Evolutionary conservation across 495 filamentous ascomycete species (phyloP), one percentile per base, ranked within the genome.

Genomic region (Penicillium lagena): DNA sequence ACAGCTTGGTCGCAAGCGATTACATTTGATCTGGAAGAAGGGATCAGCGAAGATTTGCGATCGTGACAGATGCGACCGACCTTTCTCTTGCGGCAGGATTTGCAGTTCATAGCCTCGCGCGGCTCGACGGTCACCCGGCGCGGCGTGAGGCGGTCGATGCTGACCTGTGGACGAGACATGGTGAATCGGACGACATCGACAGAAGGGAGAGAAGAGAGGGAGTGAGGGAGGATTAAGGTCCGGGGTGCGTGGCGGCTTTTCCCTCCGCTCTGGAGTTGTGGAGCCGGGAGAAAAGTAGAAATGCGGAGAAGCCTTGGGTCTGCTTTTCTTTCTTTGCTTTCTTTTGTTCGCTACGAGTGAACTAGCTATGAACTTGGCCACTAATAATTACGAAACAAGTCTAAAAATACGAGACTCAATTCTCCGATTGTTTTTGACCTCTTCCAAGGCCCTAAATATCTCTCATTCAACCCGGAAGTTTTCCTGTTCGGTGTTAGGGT

Each of bases 91-190:
- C 88, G 81, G 72, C 88, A 94, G 15, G 85, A 89, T 61, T 94
- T 91, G 79, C 88, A 94, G 63, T 94, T 94, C 88, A 94, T 94
- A 13, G 86, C 83, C 69, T 91, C 86, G 51, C 87, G 82, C 15
- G 84, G 86, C 56, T 90, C 86, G 56, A 78, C 79, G 68, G 77
- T 81, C 66, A 79, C 71, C 37, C 85, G 81, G 42, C 87, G 81
- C 29, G 80, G 74, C 33, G 86, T 83, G 51, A 94, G 68, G 52
- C 87, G 80, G 66, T 89, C 86, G 64, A 93, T 93, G 64, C 85
- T 85, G 59, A 91, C 81, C 73, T 88, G 86, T 27, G 85, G 83
- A 52, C 87, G 78, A 51, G 83, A 81, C 78, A 86, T 82, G 54
- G 67, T 45, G 38, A 45, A 49, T 47, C 43, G 8, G 42, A 9